Evolutionary conservation across 345 rosid genomes (phyloP).

Genomic region (Eucalyptus lansdowneana): DNA sequence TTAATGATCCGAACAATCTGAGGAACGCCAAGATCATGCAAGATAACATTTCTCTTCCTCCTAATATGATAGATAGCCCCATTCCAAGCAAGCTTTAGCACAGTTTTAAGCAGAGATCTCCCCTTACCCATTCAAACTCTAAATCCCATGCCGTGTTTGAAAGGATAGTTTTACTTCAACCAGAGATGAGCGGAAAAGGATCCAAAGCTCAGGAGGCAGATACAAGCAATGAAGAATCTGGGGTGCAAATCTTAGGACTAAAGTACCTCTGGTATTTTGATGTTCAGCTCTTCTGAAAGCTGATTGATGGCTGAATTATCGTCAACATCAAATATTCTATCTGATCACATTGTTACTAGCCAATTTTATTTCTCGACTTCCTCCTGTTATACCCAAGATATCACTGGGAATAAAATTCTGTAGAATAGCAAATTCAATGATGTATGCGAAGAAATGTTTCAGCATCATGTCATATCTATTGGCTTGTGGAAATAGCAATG

Average conservation of each 20-base stretch:
- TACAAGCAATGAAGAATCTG: not conserved
- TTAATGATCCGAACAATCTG: not conserved
- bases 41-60: not conserved
- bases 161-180: not conserved
- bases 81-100: not conserved
- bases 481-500: not conserved
- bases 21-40: not conserved
- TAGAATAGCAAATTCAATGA: not conserved
- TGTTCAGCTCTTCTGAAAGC: not conserved
- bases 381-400: not conserved
- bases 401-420: not conserved
- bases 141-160: not conserved
- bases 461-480: not conserved
- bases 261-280: not conserved
- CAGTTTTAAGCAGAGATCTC: not conserved
- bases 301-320: not conserved
- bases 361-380: not conserved
- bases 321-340: not conserved
- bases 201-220: not conserved
- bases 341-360: not conserved
- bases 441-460: not conserved
- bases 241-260: not conserved
- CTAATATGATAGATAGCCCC: not conserved
- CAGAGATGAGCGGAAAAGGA: not conserved
- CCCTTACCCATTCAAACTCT: not conserved